Evolutionary conservation across 169 alveolate genomes (phyloP).

Genomic region (Babesia bigemina): DNA sequence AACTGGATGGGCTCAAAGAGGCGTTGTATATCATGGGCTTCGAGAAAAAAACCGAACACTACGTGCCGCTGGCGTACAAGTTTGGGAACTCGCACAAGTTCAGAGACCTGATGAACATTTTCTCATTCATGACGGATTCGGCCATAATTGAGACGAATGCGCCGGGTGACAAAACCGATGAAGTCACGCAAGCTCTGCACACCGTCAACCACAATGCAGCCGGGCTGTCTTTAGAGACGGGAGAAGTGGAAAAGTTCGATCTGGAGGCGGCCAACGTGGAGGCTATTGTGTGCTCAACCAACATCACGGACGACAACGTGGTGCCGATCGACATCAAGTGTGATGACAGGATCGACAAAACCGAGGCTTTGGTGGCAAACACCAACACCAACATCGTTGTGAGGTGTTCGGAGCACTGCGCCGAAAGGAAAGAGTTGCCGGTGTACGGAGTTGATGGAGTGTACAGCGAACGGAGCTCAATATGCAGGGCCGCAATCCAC

Average conservation of each 20-base stretch:
- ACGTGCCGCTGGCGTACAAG: slow-evolving; percentile 86
- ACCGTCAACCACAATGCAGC: slow-evolving; percentile 73
- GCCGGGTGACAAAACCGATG: background rate
- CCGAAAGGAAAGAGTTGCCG: slow-evolving; percentile 24
- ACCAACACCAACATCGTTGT: slow-evolving; percentile 85
- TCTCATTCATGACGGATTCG: slow-evolving; percentile 53
- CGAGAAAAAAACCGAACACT: slow-evolving; percentile 74
- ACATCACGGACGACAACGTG: slow-evolving; percentile 75
- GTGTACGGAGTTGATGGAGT: slow-evolving; percentile 85
- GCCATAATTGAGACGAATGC: slow-evolving; percentile 13
- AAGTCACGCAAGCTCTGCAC: background rate
- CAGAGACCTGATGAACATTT: slow-evolving; percentile 76
- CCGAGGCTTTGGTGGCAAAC: slow-evolving; percentile 62
- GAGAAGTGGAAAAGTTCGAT: slow-evolving; percentile 80
- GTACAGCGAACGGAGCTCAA: slow-evolving; percentile 85
- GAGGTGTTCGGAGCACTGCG: slow-evolving; percentile 73
- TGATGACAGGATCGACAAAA: slow-evolving; percentile 56
- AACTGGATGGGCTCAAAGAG: slow-evolving; percentile 75
- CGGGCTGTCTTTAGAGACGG: slow-evolving; percentile 81
- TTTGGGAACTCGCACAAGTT: slow-evolving; percentile 82
- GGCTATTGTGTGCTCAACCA: slow-evolving; percentile 87
- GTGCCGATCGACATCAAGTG: slow-evolving; percentile 67
- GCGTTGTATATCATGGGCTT: slow-evolving; percentile 84
- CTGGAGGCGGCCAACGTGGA: slow-evolving; percentile 81
- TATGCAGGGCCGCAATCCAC: slow-evolving; percentile 90